A percentile compares a stretch with the other conserved stretches of the same genome.
Evolutionary conservation across 225 moss, liverwort and hornwort species (phyloP).

Genomic region (Takakia lepidozioides): DNA sequence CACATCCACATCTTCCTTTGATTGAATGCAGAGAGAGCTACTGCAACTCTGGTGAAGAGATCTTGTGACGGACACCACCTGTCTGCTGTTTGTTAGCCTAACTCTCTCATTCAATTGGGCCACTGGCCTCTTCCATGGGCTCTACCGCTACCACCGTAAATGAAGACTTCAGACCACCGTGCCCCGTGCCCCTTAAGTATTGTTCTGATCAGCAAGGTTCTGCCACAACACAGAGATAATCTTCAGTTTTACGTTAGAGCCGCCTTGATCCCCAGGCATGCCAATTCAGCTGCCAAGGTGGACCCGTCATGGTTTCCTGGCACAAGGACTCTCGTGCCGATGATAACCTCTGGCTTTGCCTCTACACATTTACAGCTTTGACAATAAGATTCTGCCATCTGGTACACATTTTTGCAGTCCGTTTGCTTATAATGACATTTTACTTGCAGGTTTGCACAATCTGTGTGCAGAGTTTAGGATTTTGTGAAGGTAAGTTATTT

Average conservation of each 20-base stretch:
- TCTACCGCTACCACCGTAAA: slow-evolving; percentile 23
- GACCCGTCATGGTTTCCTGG: slow-evolving; percentile 65
- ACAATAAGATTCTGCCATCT: no score
- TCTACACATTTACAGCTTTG: slow-evolving; percentile 38
- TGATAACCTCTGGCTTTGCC: slow-evolving; percentile 40
- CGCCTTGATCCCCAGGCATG: slow-evolving; percentile 37
- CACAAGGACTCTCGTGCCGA: slow-evolving; percentile 57
- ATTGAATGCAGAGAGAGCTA: slow-evolving; percentile 26
- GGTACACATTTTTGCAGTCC: no score
- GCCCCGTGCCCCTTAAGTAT: no score
- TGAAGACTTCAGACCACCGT: no score
- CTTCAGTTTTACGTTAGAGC: slow-evolving; percentile 14
- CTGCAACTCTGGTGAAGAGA: slow-evolving; percentile 84
- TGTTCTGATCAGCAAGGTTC: no score
- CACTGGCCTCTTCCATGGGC: slow-evolving; percentile 44
- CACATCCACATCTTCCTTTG: no score
- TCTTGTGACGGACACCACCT: slow-evolving; percentile 68
- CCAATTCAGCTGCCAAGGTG: slow-evolving; percentile 34
- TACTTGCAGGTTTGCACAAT: no score
- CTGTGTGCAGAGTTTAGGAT: no score
- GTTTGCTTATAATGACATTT: no score
- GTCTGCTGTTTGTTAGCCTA: slow-evolving; percentile 13
- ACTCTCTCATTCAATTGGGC: slow-evolving; percentile 23
- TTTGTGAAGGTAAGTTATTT: no score
- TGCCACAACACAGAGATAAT: no score